Conservation (phyloP, 495 filamentous ascomycete genomes). For the Aspergillus coremiiformis region DNA sequence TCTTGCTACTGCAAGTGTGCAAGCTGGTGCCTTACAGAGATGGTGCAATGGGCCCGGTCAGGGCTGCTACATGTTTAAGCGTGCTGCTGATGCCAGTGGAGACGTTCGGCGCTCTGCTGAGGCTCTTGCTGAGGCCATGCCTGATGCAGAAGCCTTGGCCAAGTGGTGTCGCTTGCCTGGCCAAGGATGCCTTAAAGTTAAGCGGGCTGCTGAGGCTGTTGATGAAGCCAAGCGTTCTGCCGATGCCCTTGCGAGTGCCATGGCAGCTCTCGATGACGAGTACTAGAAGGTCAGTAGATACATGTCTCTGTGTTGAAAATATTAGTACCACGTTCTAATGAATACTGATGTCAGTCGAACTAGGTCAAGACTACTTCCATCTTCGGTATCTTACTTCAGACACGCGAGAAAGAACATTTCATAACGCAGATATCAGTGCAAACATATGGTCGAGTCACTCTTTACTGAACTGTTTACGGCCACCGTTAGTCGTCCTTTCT, state of each 20-base stretch:
- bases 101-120: constrained; percentile 46
- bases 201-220: constrained; percentile 38
- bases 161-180: constrained; percentile 37
- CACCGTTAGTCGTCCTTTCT: not conserved
- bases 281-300: constrained; percentile 1
- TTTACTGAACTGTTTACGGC: not conserved
- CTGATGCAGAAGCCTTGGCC: constrained; percentile 23
- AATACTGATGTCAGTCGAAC: not conserved
- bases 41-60: constrained; percentile 32
- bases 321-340: not conserved
- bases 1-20: constrained; percentile 30
- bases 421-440: not conserved
- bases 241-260: constrained; percentile 34
- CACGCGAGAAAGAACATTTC: not conserved
- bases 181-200: constrained; percentile 39
- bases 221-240: constrained; percentile 31
- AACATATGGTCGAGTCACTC: not conserved
- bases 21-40: constrained; percentile 28
- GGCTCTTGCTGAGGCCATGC: constrained; percentile 41
- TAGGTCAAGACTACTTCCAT: not conserved
- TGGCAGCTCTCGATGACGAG: constrained; percentile 31
- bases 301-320: not conserved
- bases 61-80: constrained; percentile 27
- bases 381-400: not conserved
- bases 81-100: constrained; percentile 23